Percentiles rank a stretch among this genome's conserved stretches.
phyloP scores from a whole-genome alignment of 2,329 filamentous ascomycete genomes.

The Ophiocordyceps camponoti-floridani region DNA sequence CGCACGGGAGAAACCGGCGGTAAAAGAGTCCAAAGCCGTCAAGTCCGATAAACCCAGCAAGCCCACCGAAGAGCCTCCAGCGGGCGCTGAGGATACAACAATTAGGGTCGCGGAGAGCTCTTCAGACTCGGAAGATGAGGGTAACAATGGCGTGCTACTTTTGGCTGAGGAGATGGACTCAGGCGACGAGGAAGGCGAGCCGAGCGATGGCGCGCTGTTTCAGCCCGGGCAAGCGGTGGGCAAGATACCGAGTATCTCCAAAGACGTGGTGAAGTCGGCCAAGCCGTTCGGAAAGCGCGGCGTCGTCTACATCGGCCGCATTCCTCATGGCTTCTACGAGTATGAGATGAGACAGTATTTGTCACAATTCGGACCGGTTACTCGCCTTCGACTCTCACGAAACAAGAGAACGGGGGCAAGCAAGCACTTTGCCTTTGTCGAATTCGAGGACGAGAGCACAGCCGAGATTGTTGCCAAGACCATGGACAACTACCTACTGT shows the following conservation, averaged over 20 bases:
- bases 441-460: constrained; percentile 62
- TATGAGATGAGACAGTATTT: constrained; percentile 90
- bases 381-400: constrained; percentile 62
- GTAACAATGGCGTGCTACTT: constrained; percentile 22
- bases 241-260: constrained; percentile 29
- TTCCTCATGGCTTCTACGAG: constrained; percentile 92
- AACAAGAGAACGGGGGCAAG: constrained; percentile 82
- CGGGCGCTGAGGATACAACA: constrained; percentile 6
- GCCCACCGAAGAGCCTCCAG: constrained; percentile 9
- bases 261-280: constrained; percentile 24
- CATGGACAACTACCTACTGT: constrained; percentile 95
- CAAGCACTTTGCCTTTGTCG: constrained; percentile 90
- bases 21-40: constrained; percentile 8
- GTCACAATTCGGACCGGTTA: constrained; percentile 75
- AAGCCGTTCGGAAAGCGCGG: constrained; percentile 40
- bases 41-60: constrained; percentile 11
- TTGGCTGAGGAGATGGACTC: constrained; percentile 26
- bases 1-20: constrained; percentile 5
- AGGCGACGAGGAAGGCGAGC: constrained; percentile 23
- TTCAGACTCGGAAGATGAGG: constrained; percentile 19
- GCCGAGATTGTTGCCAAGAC: constrained; percentile 85
- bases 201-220: constrained; percentile 18
- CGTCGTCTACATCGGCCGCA: constrained; percentile 76
- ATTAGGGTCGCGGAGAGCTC: constrained; percentile 4
- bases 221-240: constrained; percentile 31